Percentiles rank a stretch among this genome's conserved stretches.
These are phyloP conservation scores for Cercospora sp. DNA, from an alignment of 2,329 filamentous ascomycete species.

Conservation along the genomic window DNA sequence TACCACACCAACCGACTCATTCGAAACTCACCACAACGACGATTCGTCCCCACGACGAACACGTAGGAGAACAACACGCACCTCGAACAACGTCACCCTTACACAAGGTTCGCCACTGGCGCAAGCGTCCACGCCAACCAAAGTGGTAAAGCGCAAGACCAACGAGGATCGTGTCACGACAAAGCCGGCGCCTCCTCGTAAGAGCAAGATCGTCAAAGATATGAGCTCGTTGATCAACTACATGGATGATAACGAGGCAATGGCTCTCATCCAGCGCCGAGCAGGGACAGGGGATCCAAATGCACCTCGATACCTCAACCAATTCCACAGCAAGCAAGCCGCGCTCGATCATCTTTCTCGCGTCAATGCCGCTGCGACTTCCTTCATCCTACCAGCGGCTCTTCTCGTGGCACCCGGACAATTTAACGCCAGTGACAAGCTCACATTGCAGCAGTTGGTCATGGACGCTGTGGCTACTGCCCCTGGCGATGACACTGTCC, in stretches of 20 bases:
- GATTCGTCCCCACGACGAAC: too few relatives aligned
- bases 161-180: neutral
- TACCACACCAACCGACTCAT: too few relatives aligned
- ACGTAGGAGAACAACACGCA: too few relatives aligned
- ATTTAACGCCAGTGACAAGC: neutral
- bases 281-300: neutral
- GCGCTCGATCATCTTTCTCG: neutral
- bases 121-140: neutral
- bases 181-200: too few relatives aligned
- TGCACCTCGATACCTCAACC: neutral
- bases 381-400: neutral
- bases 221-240: too few relatives aligned
- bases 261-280: neutral
- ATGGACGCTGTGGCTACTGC: too few relatives aligned
- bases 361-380: neutral
- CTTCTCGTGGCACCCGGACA: neutral
- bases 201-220: too few relatives aligned
- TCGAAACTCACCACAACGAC: too few relatives aligned
- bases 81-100: neutral
- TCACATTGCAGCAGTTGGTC: too few relatives aligned
- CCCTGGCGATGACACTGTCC: too few relatives aligned
- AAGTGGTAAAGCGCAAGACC: neutral
- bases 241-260: too few relatives aligned
- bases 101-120: neutral
- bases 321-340: neutral